Evolutionary conservation across 768 basidiomycete genomes (phyloP).

Genomic region (Termitomyces sp.): DNA sequence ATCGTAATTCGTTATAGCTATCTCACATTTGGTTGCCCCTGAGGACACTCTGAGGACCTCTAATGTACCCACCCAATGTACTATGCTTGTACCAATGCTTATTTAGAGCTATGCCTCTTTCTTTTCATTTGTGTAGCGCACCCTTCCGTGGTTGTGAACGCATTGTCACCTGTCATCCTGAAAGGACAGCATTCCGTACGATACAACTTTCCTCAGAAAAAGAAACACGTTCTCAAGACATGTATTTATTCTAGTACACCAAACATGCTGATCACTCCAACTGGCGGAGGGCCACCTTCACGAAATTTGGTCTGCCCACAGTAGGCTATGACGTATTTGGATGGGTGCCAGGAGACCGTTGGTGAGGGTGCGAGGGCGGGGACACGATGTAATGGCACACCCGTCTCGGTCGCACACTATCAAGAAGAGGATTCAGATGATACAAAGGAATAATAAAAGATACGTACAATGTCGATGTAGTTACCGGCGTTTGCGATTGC

Average conservation of each 20-base stretch:
- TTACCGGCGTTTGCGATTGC: constrained; percentile 70
- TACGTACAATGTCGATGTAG: constrained; percentile 74
- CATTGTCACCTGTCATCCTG: background rate
- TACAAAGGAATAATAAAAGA: constrained; percentile 11
- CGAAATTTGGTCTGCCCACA: constrained; percentile 71
- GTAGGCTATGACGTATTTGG: constrained; percentile 77
- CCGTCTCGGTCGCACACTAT: constrained; percentile 79
- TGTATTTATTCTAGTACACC: constrained; percentile 41
- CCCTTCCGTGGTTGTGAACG: background rate
- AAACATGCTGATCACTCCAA: constrained; percentile 72
- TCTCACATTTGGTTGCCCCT: background rate
- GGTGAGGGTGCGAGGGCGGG: constrained; percentile 69
- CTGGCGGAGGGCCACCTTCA: constrained; percentile 63
- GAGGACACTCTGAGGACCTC: background rate
- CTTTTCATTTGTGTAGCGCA: background rate
- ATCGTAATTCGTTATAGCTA: background rate
- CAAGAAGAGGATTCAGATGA: background rate
- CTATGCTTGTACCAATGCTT: background rate
- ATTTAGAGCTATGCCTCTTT: background rate
- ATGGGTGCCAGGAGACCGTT: constrained; percentile 80
- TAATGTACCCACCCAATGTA: background rate
- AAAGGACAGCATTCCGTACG: background rate
- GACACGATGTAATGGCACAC: constrained; percentile 71
- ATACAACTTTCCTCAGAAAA: background rate
- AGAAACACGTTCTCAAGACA: background rate